Evolutionary conservation across 1,139 yeast species (phyloP).

Genomic region (Debaryomyces robertsiae): DNA sequence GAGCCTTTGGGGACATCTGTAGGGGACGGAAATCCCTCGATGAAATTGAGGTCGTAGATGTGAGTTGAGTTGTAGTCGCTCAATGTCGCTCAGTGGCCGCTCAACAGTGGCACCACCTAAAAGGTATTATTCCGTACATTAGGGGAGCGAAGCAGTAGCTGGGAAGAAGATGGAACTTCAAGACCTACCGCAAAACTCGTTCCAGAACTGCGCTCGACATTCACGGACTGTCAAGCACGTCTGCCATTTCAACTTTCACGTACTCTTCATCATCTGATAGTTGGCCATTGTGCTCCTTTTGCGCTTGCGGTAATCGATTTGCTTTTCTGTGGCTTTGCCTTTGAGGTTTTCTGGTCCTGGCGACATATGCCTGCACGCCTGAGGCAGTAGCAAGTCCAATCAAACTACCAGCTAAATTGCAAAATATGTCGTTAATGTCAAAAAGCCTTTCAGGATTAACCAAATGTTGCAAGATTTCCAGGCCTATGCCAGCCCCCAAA

Average conservation of each 20-base stretch:
- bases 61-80: too few relatives aligned
- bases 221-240: slow-evolving; percentile 7
- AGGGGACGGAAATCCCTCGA: too few relatives aligned
- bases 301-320: slow-evolving; percentile 8
- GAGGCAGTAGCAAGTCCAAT: slow-evolving; percentile 27
- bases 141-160: too few relatives aligned
- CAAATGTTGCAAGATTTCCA: slow-evolving; percentile 52
- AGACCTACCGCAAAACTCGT: too few relatives aligned
- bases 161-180: too few relatives aligned
- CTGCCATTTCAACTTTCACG: slow-evolving; percentile 15
- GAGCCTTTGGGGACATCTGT: too few relatives aligned
- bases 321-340: slow-evolving; percentile 7
- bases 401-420: slow-evolving; percentile 42
- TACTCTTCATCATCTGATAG: slow-evolving; percentile 10
- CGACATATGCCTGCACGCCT: slow-evolving; percentile 16
- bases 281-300: slow-evolving; percentile 1
- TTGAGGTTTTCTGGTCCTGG: slow-evolving; percentile 10
- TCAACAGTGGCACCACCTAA: too few relatives aligned
- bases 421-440: slow-evolving; percentile 50
- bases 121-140: too few relatives aligned
- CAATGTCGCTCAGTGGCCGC: too few relatives aligned
- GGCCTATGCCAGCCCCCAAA: slow-evolving; percentile 47
- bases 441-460: slow-evolving; percentile 51
- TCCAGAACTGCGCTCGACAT: too few relatives aligned
- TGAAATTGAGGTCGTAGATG: too few relatives aligned